Base-by-base conservation (phyloP, 129 eudicot genomes). In the Pulicaria dysenterica region DNA sequence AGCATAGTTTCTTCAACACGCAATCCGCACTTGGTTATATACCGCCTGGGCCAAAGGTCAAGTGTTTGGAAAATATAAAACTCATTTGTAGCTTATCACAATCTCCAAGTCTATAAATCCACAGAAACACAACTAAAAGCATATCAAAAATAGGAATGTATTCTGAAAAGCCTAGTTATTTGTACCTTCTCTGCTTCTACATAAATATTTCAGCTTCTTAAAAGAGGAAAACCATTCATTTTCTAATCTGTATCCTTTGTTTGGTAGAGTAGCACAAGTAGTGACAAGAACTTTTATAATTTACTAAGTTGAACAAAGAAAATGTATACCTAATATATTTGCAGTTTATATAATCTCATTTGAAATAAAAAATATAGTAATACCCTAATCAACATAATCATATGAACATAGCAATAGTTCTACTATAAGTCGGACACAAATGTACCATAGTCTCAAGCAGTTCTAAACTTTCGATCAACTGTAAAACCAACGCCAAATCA, bases 361-460 rank as follows among this genome's bases (percentile, higher is more conserved):
- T 24, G 31, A 24, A 24, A 24, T 24, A 24, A 24, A 24, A 7
- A 55, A 8, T 6, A 42, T 64, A 13, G 15, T 5, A 7, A 39
- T 8, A 2, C 3, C 47, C 44, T 7, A 38, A 5, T 69, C 48
- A 17, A 37, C 65, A 36, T 59, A 58, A 46, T 44, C 45, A 44
- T 47, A 50, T 57, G 58, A 58, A 15, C 13, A 45, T 58, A 59
- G 24, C 8, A 72, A 46, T 12, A 59, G 48, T 15, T 73, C 60
- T 34, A 59, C 69, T 14, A 8, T 19, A 58, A 42, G 17, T 42
- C n/a, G 46, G 47, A 46, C 13, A 72, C 0, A 19, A 58, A 31
- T 45, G 12, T 5, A 67, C 9, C 31, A 1, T 38, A 15, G 31
- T 24, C 1, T 24, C 31, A 24, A 24, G 31, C 31, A 24, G 31